Base-by-base conservation (phyloP, 2,329 filamentous ascomycete genomes). In the Scopulariopsis brevicaulis region DNA sequence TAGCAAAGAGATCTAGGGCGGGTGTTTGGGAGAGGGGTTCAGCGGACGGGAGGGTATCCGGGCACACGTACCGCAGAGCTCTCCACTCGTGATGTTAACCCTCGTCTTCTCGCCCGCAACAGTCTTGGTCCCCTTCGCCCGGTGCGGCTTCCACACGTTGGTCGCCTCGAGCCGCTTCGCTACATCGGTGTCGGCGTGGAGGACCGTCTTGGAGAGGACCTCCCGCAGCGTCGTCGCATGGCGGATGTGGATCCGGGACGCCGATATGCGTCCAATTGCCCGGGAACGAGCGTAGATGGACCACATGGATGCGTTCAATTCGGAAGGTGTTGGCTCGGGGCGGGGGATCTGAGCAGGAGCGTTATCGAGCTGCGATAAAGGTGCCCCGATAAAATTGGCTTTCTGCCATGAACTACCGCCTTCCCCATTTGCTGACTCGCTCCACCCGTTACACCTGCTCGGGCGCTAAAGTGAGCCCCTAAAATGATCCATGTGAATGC, bases 11-110 rank as follows among this genome's bases (percentile, higher is more conserved):
- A 53, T n/a, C 46, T 24, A 48, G 46, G 5, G 22, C 22, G 53
- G 15, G 24, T 46, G 35, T 4, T 28, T n/a, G 4, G 11, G 1
- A 14, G 3, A 22, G 11, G 18, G 1, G 14, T 20, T 3, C 22
- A 15, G 22, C 8, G n/a, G n/a, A 18, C n/a, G 28, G 51, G 55
- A 14, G 35, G 22, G 22, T 40, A 15, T 28, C 3, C 20, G 25
- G 18, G 34, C 24, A 11, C 15, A 53, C 72, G 15, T 68, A 77
- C 76, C 73, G 62, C 80, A 82, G 18, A 85, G 72, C 40, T 69
- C 63, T 15, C 78, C 71, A 64, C 73, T 75, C 18, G 80, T 73
- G 25, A 86, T 69, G 62, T 85, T 80, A 43, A 84, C 71, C 24
- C 82, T 69, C 59, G 58, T 57, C 58, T 58, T 58, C 18, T 61